Percentiles rank a stretch among this genome's conserved stretches.
Conservation (phyloP, 2,329 filamentous ascomycete genomes). For the Clonostachys rosea region DNA sequence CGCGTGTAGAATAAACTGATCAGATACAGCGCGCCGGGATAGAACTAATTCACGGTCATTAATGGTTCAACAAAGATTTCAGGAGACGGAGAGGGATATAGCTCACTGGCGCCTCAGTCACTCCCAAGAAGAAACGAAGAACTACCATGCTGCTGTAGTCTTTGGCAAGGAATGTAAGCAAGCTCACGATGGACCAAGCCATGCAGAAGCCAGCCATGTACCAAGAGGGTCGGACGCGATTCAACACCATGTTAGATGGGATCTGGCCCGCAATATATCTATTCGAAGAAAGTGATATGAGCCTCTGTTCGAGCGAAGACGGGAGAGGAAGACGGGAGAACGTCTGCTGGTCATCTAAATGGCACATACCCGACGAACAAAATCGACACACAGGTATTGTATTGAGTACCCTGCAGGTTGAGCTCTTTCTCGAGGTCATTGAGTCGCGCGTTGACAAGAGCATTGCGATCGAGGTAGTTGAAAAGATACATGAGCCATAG, state of each 20-base stretch:
- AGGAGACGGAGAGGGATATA: not conserved
- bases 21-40: constrained; percentile 40
- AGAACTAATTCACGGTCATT: constrained; percentile 32
- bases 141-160: constrained; percentile 3
- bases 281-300: constrained; percentile 1
- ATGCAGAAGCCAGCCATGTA: constrained; percentile 16
- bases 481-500: constrained; percentile 15
- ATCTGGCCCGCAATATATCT: constrained; percentile 18
- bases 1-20: constrained; percentile 41
- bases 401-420: constrained; percentile 12
- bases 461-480: constrained; percentile 15
- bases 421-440: constrained; percentile 14
- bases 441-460: constrained; percentile 13
- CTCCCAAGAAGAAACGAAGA: constrained; percentile 8
- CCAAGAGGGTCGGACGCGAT: constrained; percentile 17
- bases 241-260: constrained; percentile 31
- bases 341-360: not conserved
- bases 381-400: constrained; percentile 14
- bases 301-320: too few species aligned
- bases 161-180: constrained; percentile 1
- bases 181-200: constrained; percentile 7
- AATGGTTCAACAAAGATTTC: constrained; percentile 11
- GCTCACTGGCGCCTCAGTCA: constrained; percentile 6
- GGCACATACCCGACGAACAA: constrained; percentile 10
- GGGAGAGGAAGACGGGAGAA: too few species aligned